Evolutionary conservation across 345 rosid species (phyloP).

Genomic region (Citrus hindsii): DNA sequence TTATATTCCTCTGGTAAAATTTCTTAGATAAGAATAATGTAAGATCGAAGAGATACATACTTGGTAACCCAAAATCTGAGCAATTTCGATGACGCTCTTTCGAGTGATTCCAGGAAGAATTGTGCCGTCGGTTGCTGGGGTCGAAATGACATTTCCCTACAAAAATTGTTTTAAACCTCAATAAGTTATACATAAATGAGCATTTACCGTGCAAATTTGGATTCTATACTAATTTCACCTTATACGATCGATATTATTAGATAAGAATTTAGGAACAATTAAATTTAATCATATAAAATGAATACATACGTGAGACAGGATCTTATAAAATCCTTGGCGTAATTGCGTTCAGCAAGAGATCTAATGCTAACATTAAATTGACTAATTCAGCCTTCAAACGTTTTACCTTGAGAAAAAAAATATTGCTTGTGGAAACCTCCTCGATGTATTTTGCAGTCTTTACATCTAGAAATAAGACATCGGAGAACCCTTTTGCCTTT

Average conservation of each 20-base stretch:
- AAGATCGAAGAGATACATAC: neutral
- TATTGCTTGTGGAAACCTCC: conserved; percentile 56
- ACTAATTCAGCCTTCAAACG: neutral
- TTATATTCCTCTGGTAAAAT: too few relatives aligned
- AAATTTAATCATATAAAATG: too few relatives aligned
- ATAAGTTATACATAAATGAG: neutral
- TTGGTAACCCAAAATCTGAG: conserved; percentile 16
- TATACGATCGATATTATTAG: too few relatives aligned
- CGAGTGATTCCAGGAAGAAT: conserved; percentile 53
- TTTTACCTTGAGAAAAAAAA: conserved; percentile 55
- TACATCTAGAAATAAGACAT: conserved; percentile 61
- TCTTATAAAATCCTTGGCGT: too few relatives aligned
- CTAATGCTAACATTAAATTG: too few relatives aligned
- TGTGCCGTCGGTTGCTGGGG: conserved; percentile 43
- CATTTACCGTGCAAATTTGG: too few relatives aligned
- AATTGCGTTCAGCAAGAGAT: too few relatives aligned
- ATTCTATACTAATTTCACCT: too few relatives aligned
- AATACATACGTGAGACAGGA: too few relatives aligned
- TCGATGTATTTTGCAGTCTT: conserved; percentile 47
- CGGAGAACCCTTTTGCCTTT: conserved; percentile 60
- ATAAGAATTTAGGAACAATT: too few relatives aligned
- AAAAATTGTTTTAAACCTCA: neutral
- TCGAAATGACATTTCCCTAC: conserved; percentile 40
- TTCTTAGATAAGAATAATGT: neutral
- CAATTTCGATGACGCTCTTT: conserved; percentile 44